phyloP scores from a whole-genome alignment of 202 grass and related monocot genomes.

The Dendrocalamus latiflorus region DNA sequence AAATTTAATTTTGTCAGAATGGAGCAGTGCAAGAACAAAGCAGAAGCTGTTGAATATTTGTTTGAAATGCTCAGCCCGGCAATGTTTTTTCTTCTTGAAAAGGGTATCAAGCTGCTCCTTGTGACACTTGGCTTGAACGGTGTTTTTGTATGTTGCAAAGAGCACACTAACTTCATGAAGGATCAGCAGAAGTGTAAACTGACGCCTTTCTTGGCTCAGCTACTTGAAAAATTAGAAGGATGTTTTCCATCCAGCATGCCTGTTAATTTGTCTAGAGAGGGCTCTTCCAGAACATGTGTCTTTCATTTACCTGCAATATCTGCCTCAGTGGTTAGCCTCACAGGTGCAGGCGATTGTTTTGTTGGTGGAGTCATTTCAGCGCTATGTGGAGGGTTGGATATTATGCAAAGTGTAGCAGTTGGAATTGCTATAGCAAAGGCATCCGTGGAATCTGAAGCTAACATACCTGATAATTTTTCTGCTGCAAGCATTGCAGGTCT shows the following conservation, averaged over 20 bases:
- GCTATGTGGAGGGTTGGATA: conserved; percentile 66
- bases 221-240: conserved; percentile 44
- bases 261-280: conserved; percentile 24
- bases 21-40: conserved; percentile 32
- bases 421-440: conserved; percentile 74
- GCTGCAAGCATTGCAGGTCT: conserved; percentile 53
- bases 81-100: conserved; percentile 70
- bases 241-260: conserved; percentile 19
- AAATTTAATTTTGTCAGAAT: conserved; percentile 44
- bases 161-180: conserved; percentile 33
- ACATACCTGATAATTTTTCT: conserved; percentile 59
- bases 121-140: conserved; percentile 80
- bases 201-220: conserved; percentile 26
- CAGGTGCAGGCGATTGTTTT: conserved; percentile 86
- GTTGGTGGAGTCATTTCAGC: conserved; percentile 74
- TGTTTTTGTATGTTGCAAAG: conserved; percentile 72
- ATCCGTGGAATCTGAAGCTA: conserved; percentile 75
- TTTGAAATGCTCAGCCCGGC: conserved; percentile 78
- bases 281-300: conserved; percentile 45
- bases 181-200: conserved; percentile 30
- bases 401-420: conserved; percentile 64
- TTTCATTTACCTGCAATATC: conserved; percentile 78
- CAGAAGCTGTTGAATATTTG: conserved; percentile 44
- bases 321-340: conserved; percentile 68
- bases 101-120: conserved; percentile 81